Base-by-base conservation (phyloP, 2,329 filamentous ascomycete species). In the Paraphaeosphaeria sporulosa region DNA sequence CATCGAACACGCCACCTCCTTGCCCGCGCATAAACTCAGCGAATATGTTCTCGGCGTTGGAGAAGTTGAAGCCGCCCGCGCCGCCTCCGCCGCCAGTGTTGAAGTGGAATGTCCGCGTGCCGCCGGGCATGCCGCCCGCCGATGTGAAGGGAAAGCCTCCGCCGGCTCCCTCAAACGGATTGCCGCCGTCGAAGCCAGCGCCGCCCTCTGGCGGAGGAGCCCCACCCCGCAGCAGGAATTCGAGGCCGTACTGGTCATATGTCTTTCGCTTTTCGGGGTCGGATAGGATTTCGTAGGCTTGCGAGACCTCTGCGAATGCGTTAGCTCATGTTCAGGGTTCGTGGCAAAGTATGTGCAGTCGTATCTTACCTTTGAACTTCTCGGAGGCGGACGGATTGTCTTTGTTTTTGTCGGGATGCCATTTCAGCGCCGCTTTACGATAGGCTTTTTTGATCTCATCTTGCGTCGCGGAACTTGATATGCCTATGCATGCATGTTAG, bases 371-470 rank as follows among this genome's bases (percentile, higher is more conserved):
- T 82, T 99, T 99, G 85, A 99, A 99, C 80, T 94, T 97, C 77
- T 98, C 95, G 62, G 88, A 84, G 9, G 94, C 92, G 55, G 88
- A 82, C 32, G 93, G 89, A 71, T 94, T 93, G 81, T 96, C 90
- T 79, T 94, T 94, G 85, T 98, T 99, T 85, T 98, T 99, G 84
- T 99, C 95, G 7, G 95, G 95, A 76, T 99, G 95, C 81, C 89
- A 94, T 82, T 94, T 96, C 76, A 98, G 81, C 57, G 94, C 94
- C 58, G 89, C 86, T 85, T 97, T 97, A 64, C 91, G 87, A 79
- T 97, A 97, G 60, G 89, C 95, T 78, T 98, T 99, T 79, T 97
- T 98, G 78, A 99, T 96, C 67, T 98, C 94, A 75, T 97, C 94
- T 80, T 96, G 92, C 25, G 88, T 86, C 25, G 94, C 93, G 62